Evolutionary conservation across 2,329 filamentous ascomycete genomes (phyloP), one percentile per base, ranked within the genome.

Genomic region (Mycocentrospora acerina): DNA sequence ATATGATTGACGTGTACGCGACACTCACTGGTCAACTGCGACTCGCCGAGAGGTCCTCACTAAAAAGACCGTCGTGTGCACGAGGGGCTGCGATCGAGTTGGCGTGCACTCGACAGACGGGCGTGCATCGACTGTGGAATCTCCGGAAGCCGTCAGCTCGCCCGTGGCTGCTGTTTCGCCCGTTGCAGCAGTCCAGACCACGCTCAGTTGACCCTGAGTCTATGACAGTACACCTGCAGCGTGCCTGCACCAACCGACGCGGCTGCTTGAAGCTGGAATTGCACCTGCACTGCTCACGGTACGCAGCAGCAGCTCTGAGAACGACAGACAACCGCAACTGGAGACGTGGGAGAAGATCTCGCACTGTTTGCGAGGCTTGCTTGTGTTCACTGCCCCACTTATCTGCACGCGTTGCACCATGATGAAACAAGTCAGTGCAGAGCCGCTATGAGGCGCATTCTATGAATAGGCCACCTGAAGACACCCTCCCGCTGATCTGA

Each of bases 401-500:
- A 49, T 32, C 51, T 29, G 36, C 29, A 25, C 26, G 37, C 29
- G 37, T 34, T 30, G 42, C 32, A 35, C 40, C 42, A 42, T 37
- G 22, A 27, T 58, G 55, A 56, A 58, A 58, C 55, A 56, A 32
- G 35, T 42, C 44, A 40, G 37, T 24, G 40, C 37, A 45, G 44
- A 52, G 41, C 48, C 44, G 46, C 50, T 40, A 32, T 29, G 29
- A 33, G 17, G 39, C 42, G 37, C 44, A 30, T 13, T 30, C 37
- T 38, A 44, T 40, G 37, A 37, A 44, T 44, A 44, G 37, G 15
- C 19, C 17, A 12, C 15, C 27, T 32, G 42, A 22, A 22, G 19
- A 22, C 19, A 22, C 5, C 19, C 19, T 5, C 19, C 25, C 6
- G 25, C 25, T 27, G 25, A 14, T 12, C 13, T 27, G 25, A 5